Conservation (phyloP, 345 rosid species). For the Hypericum perforatum region DNA sequence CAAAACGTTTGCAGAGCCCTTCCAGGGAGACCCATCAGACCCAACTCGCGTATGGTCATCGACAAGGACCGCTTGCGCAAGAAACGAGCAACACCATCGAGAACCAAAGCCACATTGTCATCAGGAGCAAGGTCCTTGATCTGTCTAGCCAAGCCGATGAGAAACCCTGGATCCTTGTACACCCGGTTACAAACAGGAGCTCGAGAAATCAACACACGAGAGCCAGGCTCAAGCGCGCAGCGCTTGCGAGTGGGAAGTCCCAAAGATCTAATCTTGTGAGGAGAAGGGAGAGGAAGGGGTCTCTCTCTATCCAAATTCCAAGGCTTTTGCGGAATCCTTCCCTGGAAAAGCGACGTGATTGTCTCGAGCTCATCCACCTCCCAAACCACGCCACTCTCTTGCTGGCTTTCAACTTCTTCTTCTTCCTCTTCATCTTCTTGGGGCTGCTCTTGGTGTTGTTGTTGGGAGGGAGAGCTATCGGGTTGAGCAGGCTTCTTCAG, state of each 20-base stretch:
- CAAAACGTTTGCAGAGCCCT: constrained; percentile 75
- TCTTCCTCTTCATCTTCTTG: neutral
- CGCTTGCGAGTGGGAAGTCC: constrained; percentile 56
- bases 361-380: constrained; percentile 63
- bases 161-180: constrained; percentile 51
- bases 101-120: constrained; percentile 45
- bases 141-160: constrained; percentile 57
- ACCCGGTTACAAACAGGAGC: constrained; percentile 32
- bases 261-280: constrained; percentile 61
- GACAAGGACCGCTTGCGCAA: constrained; percentile 72
- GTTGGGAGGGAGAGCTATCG: constrained; percentile 11
- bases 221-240: constrained; percentile 17
- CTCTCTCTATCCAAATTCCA: constrained; percentile 41
- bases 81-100: constrained; percentile 43
- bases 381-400: constrained; percentile 34
- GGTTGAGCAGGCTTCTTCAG: constrained; percentile 39
- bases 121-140: constrained; percentile 35
- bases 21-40: constrained; percentile 68
- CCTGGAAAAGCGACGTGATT: constrained; percentile 63
- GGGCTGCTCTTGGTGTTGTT: constrained; percentile 17
- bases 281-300: constrained; percentile 72
- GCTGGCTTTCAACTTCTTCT: constrained; percentile 2
- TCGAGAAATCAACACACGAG: constrained; percentile 22
- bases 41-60: constrained; percentile 61
- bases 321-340: constrained; percentile 74